phyloP scores from a whole-genome alignment of 2,329 filamentous ascomycete species.

The Nigrograna mackinnonii region DNA sequence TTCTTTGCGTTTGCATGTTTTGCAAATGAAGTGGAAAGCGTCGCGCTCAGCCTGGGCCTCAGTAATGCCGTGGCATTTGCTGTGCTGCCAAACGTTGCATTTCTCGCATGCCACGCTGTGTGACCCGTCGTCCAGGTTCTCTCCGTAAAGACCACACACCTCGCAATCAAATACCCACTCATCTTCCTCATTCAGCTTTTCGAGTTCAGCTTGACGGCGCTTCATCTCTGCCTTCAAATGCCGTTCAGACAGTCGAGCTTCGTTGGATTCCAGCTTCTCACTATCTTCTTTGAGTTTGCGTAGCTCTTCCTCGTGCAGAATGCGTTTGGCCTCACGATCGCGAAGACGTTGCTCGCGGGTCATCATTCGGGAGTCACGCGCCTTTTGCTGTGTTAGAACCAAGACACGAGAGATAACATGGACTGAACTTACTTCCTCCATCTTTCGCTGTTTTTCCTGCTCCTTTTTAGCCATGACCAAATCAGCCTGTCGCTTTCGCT shows the following conservation, averaged over 20 bases:
- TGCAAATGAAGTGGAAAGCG: conserved; percentile 87
- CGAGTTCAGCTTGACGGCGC: conserved; percentile 74
- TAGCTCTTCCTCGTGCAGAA: conserved; percentile 83
- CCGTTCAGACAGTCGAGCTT: conserved; percentile 71
- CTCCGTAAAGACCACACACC: conserved; percentile 84
- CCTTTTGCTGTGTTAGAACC: conserved; percentile 49
- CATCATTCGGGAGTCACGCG: conserved; percentile 77
- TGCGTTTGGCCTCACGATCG: conserved; percentile 81
- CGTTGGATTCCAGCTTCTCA: conserved; percentile 53
- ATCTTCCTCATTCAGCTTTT: conserved; percentile 71
- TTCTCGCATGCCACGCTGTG: conserved; percentile 93
- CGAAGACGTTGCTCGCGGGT: conserved; percentile 84
- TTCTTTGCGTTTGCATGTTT: conserved; percentile 72
- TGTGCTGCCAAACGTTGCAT: conserved; percentile 97
- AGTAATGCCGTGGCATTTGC: conserved; percentile 82
- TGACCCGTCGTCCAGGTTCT: conserved; percentile 87
- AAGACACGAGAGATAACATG: neutral
- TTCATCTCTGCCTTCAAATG: conserved; percentile 83
- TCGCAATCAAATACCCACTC: conserved; percentile 94
- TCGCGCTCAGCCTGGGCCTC: conserved; percentile 79
- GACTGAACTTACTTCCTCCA: conserved; percentile 58
- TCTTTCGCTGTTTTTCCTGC: conserved; percentile 64
- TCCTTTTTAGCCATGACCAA: conserved; percentile 64
- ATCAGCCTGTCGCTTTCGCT: conserved; percentile 67
- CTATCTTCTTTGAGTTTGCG: conserved; percentile 77